These are phyloP conservation scores for Amphicarpaea edgeworthii DNA, from an alignment of 306 rosid genomes.

Conservation along the genomic window DNA sequence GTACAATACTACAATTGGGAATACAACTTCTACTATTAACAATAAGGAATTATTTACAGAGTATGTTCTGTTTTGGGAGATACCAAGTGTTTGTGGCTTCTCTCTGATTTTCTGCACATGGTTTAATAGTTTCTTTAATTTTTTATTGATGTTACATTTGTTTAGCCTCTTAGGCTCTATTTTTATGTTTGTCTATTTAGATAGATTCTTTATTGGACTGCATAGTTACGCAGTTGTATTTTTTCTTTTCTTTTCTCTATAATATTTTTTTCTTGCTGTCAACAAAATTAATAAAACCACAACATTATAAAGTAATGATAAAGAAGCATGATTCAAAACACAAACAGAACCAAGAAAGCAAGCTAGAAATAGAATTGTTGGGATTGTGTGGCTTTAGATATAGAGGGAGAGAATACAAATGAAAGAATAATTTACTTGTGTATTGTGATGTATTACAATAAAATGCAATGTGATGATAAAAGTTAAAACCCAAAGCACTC, in stretches of 20 bases:
- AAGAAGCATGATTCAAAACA: too few species aligned
- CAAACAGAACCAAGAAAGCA: too few species aligned
- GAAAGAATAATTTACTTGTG: background rate
- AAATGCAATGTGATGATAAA: background rate
- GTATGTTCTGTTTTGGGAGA: too few species aligned
- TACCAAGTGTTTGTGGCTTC: background rate
- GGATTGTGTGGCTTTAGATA: background rate
- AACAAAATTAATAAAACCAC: background rate
- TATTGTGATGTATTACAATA: background rate
- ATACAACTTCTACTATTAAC: too few species aligned
- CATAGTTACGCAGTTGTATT: background rate
- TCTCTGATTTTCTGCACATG: background rate
- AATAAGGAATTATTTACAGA: too few species aligned
- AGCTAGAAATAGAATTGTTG: too few species aligned
- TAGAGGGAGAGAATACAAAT: background rate
- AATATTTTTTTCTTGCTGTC: slow-evolving; percentile 7
- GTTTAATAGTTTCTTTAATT: background rate
- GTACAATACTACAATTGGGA: too few species aligned
- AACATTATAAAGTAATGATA: too few species aligned
- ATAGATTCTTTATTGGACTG: background rate
- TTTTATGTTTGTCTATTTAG: background rate
- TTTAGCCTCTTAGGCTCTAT: background rate
- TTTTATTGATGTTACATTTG: background rate
- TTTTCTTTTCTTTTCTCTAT: background rate
- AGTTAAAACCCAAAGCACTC: background rate